phyloP scores from a whole-genome alignment of 129 eudicot genomes.

The Arctium lappa region DNA sequence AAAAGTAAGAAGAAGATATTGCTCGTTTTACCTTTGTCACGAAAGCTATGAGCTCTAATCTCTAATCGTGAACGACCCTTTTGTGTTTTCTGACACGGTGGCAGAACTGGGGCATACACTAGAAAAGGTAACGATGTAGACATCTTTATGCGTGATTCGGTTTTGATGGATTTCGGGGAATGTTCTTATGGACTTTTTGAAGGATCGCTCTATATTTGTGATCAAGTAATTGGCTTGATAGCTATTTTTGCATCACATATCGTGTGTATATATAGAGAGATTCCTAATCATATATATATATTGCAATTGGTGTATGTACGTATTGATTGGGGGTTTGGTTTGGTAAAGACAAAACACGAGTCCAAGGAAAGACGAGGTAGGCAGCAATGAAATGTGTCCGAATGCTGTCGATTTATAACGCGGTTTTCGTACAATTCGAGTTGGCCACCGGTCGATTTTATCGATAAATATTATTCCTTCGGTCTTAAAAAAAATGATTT shows the following conservation, averaged over 20 bases:
- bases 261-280: background rate
- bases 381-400: slow-evolving; percentile 11
- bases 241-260: slow-evolving; percentile 5
- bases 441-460: slow-evolving; percentile 24
- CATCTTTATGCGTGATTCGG: background rate
- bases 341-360: slow-evolving; percentile 15
- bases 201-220: background rate
- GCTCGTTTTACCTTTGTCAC: slow-evolving; percentile 31
- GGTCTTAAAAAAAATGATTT: background rate
- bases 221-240: background rate
- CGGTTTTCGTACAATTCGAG: slow-evolving; percentile 2
- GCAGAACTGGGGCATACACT: background rate
- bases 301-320: background rate
- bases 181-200: background rate
- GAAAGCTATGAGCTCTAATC: slow-evolving; percentile 32
- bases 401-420: slow-evolving; percentile 12
- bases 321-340: background rate
- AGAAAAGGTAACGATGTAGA: slow-evolving; percentile 1
- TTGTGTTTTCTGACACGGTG: background rate
- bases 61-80: background rate
- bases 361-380: slow-evolving; percentile 13
- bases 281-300: background rate
- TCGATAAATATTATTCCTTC: slow-evolving; percentile 11
- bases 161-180: background rate
- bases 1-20: background rate